These are phyloP conservation scores for Salix viminalis DNA, from an alignment of 345 rosid genomes.

Conservation along the genomic window DNA sequence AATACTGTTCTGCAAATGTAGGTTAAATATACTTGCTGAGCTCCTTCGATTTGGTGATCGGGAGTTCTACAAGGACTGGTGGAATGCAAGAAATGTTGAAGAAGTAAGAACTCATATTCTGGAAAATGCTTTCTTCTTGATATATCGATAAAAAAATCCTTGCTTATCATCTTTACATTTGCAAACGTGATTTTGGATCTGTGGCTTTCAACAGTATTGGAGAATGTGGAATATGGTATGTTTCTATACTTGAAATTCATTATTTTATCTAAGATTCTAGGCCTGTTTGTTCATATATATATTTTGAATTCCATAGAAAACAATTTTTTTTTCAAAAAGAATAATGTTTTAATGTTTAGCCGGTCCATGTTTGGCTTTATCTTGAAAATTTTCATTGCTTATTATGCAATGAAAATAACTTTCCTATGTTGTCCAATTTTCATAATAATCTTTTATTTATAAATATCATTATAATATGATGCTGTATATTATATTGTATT, in stretches of 20 bases:
- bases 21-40: constrained; percentile 98
- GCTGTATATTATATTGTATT: too few species aligned
- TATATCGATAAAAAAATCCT: constrained; percentile 9
- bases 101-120: constrained; percentile 52
- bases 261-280: background rate
- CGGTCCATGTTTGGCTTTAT: too few species aligned
- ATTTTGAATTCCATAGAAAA: too few species aligned
- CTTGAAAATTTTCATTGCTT: too few species aligned
- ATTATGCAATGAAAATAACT: too few species aligned
- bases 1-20: constrained; percentile 17
- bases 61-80: constrained; percentile 98
- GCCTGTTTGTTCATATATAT: too few species aligned
- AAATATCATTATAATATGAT: too few species aligned
- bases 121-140: constrained; percentile 3
- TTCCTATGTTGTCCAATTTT: too few species aligned
- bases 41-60: constrained; percentile 95
- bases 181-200: constrained; percentile 12
- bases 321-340: too few species aligned
- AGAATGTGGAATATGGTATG: constrained; percentile 99
- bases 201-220: constrained; percentile 75
- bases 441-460: too few species aligned
- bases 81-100: constrained; percentile 96
- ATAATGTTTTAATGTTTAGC: too few species aligned
- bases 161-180: constrained; percentile 11
- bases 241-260: constrained; percentile 18